A percentile compares a stretch with the other conserved stretches of the same genome.
phyloP scores from a whole-genome alignment of 352 stramenopile species.

The Phytophthora sp. region DNA sequence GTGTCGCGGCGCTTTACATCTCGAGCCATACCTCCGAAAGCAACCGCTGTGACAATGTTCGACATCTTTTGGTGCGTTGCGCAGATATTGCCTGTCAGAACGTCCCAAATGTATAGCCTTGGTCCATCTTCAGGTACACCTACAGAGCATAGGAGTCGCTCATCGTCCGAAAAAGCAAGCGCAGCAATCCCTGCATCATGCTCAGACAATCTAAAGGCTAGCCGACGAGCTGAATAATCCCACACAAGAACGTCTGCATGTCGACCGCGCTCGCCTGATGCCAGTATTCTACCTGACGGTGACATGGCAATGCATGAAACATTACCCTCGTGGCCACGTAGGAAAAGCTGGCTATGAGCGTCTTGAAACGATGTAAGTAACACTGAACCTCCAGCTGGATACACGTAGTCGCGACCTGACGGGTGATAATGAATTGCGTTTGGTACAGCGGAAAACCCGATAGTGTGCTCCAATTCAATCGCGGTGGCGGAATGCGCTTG shows the following conservation, averaged over 20 bases:
- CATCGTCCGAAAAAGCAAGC: conserved; percentile 92
- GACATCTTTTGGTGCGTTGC: conserved; percentile 78
- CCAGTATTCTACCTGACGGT: conserved; percentile 74
- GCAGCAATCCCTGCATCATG: conserved; percentile 91
- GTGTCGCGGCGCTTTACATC: conserved; percentile 93
- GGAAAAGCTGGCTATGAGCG: conserved; percentile 82
- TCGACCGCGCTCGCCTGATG: conserved; percentile 82
- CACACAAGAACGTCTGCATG: conserved; percentile 91
- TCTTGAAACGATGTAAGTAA: conserved; percentile 78
- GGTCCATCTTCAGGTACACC: conserved; percentile 76
- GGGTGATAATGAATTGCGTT: conserved; percentile 91
- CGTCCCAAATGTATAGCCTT: conserved; percentile 91
- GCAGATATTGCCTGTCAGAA: conserved; percentile 89
- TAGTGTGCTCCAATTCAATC: conserved; percentile 94
- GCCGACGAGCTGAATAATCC: conserved; percentile 73
- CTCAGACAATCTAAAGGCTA: conserved; percentile 88
- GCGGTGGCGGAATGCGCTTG: conserved; percentile 5
- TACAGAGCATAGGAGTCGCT: conserved; percentile 84
- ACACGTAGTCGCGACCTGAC: conserved; percentile 81
- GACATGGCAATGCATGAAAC: conserved; percentile 88
- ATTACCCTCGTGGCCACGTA: conserved; percentile 83
- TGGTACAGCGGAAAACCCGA: conserved; percentile 85
- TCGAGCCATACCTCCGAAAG: conserved; percentile 85
- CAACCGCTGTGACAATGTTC: conserved; percentile 61
- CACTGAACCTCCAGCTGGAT: conserved; percentile 88